Evolutionary conservation across 1,284 basidiomycete genomes (phyloP), one percentile per base, ranked within the genome.

Genomic region (Cutaneotrichosporon spelunceum): DNA sequence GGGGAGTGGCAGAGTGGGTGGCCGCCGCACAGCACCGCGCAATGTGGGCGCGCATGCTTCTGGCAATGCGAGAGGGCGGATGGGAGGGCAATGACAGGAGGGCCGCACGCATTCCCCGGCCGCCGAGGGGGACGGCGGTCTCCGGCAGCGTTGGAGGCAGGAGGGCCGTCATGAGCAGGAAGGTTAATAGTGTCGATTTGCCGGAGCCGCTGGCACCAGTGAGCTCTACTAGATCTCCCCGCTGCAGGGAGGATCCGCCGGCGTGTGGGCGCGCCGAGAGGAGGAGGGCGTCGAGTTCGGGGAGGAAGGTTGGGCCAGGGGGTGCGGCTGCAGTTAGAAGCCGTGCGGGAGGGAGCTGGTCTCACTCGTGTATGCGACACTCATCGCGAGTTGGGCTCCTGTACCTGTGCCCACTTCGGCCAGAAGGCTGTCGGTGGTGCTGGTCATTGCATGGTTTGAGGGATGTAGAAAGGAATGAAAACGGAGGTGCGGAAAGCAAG

Each of bases 171-270:
- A 73, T 53, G 23, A 78, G 64, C 11, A 76, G 61, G 49, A 70
- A 70, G 21, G 55, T 33, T 3, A 44, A 14, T 13, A 72, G 33
- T 6, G 59, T 34, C 4, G 66, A 72, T 73, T 68, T 67, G 58
- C 78, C 78, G 26, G 71, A 72, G 7, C 78, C 78, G 19, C 67
- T 72, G 0, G 74, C 64, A 1, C 78, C 78, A 29, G 74, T 66
- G 11, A 78, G 19, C 61, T 79, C 77, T 2, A 78, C 47, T 27
- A 79, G 59, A 61, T 79, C 78, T n/a, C 77, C 78, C 45, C 76
- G 67, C 44, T 73, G 72, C 23, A 79, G 62, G 0, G 65, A 64
- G 4, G 78, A 78, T 1, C 65, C 64, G 13, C 68, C 72, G 0
- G 49, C 53, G 60, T 73, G 73, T 6, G 67, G 69, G 19, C 76